Evolutionary conservation across 331 rosid genomes (phyloP), one percentile per base, ranked within the genome.

Genomic region (Erythrophleum ivorense): DNA sequence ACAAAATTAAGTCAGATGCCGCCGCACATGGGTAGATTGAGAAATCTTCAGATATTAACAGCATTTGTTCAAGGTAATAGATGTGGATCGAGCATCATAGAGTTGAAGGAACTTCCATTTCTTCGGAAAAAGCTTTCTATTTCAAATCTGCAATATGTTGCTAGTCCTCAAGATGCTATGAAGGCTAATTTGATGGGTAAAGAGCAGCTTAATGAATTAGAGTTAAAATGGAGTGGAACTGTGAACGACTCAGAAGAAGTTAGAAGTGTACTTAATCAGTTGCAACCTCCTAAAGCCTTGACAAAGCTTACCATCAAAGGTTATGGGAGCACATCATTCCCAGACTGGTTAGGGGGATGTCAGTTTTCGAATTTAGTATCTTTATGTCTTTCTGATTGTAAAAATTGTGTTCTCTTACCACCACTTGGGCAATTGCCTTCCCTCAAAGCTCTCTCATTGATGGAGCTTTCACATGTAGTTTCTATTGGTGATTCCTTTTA

Each of bases 381-480:
- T 3, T 15, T 87, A 45, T 29, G 43, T 31, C 76, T 87, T 29
- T 16, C 55, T 36, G 64, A 66, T 60, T 87, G 87, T 77, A 36
- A 6, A 36, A 77, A 69, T 40, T 87, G 89, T 41, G 2, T 41
- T n/a, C 11, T 38, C 0, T 69, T 87, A 71, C 89, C 90, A 62
- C 59, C 87, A 9, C 76, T 87, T 52, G 87, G 89, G 63, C 79
- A 84, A 75, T 53, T 87, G 21, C 87, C 87, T 24, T 87, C 79
- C 58, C 75, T 87, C 41, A 62, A 73, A 70, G 31, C 80, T 24
- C 89, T 84, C 62, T 67, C 76, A 19, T 53, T 87, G 71, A 45
- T 65, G 38, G 82, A 80, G 75, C 68, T 73, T 71, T 52, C 45
- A 41, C 58, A 34, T 40, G 87, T 81, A 46, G 21, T n/a, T 66